Conservation (phyloP, 1,284 basidiomycete species). For the Neonothopanus nambi region DNA sequence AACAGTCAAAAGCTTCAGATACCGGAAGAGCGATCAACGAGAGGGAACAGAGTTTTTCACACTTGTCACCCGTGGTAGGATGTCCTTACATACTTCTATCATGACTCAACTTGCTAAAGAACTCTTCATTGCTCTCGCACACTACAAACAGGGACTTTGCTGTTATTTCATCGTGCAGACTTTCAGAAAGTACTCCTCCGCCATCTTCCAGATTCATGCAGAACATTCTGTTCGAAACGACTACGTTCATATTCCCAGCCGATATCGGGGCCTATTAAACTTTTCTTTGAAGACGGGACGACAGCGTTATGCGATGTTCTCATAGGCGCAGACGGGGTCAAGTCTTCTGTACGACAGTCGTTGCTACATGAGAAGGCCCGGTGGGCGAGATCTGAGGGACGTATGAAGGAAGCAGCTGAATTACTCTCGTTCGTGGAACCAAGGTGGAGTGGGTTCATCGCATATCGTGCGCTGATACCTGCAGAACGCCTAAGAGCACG, state of each 20-base stretch:
- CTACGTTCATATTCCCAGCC: slow-evolving; percentile 45
- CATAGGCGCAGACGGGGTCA: slow-evolving; percentile 52
- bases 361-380: slow-evolving; percentile 35
- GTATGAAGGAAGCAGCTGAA: slow-evolving; percentile 16
- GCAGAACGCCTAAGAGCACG: slow-evolving; percentile 32
- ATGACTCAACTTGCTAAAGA: not conserved
- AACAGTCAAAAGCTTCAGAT: slow-evolving; percentile 43
- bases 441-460: slow-evolving; percentile 41
- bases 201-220: slow-evolving; percentile 39
- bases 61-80: slow-evolving; percentile 46
- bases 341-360: slow-evolving; percentile 45
- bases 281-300: slow-evolving; percentile 43
- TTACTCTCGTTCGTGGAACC: slow-evolving; percentile 31
- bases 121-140: not conserved
- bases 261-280: slow-evolving; percentile 36
- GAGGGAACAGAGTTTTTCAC: slow-evolving; percentile 48
- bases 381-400: slow-evolving; percentile 17
- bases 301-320: slow-evolving; percentile 43
- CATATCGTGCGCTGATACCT: slow-evolving; percentile 41
- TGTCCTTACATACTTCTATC: not conserved
- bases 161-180: slow-evolving; percentile 51
- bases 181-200: slow-evolving; percentile 48
- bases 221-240: slow-evolving; percentile 47
- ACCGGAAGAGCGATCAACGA: slow-evolving; percentile 51
- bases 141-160: slow-evolving; percentile 44